Evolutionary conservation across 805 yeast genomes (phyloP).

Genomic region (Teunomyces gatunensis): DNA sequence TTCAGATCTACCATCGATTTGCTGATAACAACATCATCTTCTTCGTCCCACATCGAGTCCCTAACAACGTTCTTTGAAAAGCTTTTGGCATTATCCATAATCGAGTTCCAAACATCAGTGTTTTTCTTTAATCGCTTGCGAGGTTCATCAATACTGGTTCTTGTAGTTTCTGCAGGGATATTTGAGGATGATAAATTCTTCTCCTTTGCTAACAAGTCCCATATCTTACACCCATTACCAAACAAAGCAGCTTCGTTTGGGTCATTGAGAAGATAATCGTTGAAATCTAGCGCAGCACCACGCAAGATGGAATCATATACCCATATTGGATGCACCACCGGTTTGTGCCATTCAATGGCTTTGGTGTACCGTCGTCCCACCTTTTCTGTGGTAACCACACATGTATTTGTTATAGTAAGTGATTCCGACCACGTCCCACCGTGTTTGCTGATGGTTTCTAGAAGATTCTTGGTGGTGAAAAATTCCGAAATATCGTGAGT

Average conservation of each 20-base stretch:
- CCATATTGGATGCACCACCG: constrained; percentile 52
- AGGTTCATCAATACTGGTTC: constrained; percentile 7
- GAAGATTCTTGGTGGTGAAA: constrained; percentile 29
- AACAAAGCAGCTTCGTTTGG: constrained; percentile 9
- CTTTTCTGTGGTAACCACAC: constrained; percentile 49
- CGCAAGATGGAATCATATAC: constrained; percentile 44
- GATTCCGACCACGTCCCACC: constrained; percentile 56
- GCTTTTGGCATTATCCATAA: constrained; percentile 30
- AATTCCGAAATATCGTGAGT: constrained; percentile 16
- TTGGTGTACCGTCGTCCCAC: constrained; percentile 52
- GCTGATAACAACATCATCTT: constrained; percentile 15
- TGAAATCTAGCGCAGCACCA: constrained; percentile 40
- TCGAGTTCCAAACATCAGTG: constrained; percentile 43
- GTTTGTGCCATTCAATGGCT: constrained; percentile 52
- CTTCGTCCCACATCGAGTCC: constrained; percentile 28
- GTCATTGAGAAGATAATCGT: constrained; percentile 36
- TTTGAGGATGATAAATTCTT: background rate
- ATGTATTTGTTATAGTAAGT: constrained; percentile 41
- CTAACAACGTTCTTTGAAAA: constrained; percentile 11
- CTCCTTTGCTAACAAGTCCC: constrained; percentile 26
- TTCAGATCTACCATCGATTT: constrained; percentile 5
- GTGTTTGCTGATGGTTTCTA: constrained; percentile 32
- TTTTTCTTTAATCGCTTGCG: constrained; percentile 17
- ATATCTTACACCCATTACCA: constrained; percentile 31
- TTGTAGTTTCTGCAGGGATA: background rate